Evolutionary conservation across 2,329 filamentous ascomycete species (phyloP), one percentile per base, ranked within the genome.

Genomic region (Aureobasidium sp.): DNA sequence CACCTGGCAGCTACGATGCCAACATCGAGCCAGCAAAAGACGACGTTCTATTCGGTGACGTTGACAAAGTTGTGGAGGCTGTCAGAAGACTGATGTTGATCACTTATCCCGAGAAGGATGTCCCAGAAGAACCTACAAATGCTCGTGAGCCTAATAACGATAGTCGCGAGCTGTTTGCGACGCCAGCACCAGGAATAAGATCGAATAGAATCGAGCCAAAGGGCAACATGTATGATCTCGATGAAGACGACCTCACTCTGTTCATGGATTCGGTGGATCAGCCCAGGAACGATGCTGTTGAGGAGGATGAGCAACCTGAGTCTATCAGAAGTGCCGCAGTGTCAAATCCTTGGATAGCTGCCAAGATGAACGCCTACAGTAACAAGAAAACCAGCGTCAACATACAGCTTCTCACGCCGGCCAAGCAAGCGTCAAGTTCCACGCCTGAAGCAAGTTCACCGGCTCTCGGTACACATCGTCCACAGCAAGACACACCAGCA

Each of bases 11-110:
- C 62, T 92, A 92, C 67, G 89, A 92, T 72, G 77, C 81, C 1
- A 92, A 91, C 66, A 73, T 91, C 6, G 85, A 90, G 63, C 83
- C 88, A 3, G 77, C 83, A 3, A 92, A 92, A 69, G 84, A 90
- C 62, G 84, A 90, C 67, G 80, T 92, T 2, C 68, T 90, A 0
- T 91, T 92, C 68, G 77, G 76, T 5, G 76, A 89, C 55, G 81
- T 86, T 2, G 67, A 71, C 4, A 25, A 68, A 0, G 67, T 87
- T 3, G 39, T 85, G 5, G 68, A 68, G 4, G 66, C 77, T 5
- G 72, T 79, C 2, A 73, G 78, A 25, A 70, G 70, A 34, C 67
- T 86, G 0, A 78, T 86, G 49, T 66, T 66, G n/a, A 49, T 66
- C 0, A 70, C 70, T 49, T 79, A 78, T 57, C 68, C 70, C 16